Conservation (phyloP, 192 early-diverging fungal species). For the Glomus cerebriforme region DNA sequence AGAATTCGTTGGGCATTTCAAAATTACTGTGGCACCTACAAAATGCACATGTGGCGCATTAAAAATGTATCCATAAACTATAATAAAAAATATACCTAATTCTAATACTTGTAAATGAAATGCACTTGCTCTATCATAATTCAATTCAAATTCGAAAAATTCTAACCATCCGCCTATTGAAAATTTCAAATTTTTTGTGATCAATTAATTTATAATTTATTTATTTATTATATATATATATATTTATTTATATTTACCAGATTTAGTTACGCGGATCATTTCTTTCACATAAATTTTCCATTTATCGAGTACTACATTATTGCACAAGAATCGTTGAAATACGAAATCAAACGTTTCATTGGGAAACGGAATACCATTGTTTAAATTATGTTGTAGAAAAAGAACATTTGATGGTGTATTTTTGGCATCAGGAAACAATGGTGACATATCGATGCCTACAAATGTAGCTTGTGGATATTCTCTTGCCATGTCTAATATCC, state of each 20-base stretch:
- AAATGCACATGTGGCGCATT: too few species aligned
- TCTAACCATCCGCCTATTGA: not conserved
- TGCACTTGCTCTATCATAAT: too few species aligned
- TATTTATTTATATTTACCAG: too few species aligned
- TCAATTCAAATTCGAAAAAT: not conserved
- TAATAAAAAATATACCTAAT: not conserved
- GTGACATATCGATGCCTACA: slow-evolving; percentile 37
- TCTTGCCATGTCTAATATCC: slow-evolving; percentile 37
- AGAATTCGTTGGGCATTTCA: too few species aligned
- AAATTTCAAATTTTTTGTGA: too few species aligned
- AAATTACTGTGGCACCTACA: too few species aligned
- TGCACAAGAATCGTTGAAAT: slow-evolving; percentile 7
- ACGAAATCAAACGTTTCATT: slow-evolving; percentile 32
- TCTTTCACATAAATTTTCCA: not conserved
- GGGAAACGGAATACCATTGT: slow-evolving; percentile 20
- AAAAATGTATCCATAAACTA: too few species aligned
- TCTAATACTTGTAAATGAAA: not conserved
- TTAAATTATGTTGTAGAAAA: slow-evolving; percentile 24
- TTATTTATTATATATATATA: not conserved
- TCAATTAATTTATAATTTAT: too few species aligned
- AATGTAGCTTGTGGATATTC: slow-evolving; percentile 41
- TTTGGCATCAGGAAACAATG: slow-evolving; percentile 40
- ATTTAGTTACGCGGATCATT: not conserved
- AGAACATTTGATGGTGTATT: not conserved
- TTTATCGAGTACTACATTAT: not conserved